Percentiles rank a stretch among this genome's conserved stretches.
Conservation (phyloP, 306 rosid genomes). For the Phaseolus lunatus region DNA sequence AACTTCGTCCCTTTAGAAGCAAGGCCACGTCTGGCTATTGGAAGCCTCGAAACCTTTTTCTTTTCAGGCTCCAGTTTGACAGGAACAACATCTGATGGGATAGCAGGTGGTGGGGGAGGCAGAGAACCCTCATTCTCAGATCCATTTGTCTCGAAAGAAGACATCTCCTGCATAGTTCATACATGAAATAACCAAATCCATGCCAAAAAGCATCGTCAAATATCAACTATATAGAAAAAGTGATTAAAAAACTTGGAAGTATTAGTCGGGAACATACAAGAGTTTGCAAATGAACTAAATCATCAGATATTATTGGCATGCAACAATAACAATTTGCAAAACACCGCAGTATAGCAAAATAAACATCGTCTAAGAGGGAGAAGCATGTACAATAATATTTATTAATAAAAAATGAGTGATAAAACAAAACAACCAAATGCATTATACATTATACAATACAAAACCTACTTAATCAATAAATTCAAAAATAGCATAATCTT, state of each 20-base stretch:
- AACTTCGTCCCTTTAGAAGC: slow-evolving; percentile 72
- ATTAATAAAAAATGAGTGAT: too few species aligned
- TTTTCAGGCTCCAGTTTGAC: slow-evolving; percentile 55
- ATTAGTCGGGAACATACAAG: background rate
- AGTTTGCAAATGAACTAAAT: background rate
- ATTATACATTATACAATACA: too few species aligned
- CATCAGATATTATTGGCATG: background rate
- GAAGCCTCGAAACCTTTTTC: slow-evolving; percentile 66
- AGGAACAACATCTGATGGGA: slow-evolving; percentile 73
- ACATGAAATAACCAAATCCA: background rate
- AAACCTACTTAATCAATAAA: too few species aligned
- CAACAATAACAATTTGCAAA: background rate
- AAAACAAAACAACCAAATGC: too few species aligned
- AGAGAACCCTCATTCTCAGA: slow-evolving; percentile 47
- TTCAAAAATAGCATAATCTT: too few species aligned
- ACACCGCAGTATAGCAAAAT: too few species aligned
- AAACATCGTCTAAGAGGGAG: too few species aligned
- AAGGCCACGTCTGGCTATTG: slow-evolving; percentile 71
- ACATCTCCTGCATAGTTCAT: slow-evolving; percentile 55
- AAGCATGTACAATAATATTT: too few species aligned
- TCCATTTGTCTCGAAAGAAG: slow-evolving; percentile 57
- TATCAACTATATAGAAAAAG: background rate
- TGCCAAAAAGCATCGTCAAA: background rate
- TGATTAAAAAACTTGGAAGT: background rate
- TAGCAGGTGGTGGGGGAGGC: slow-evolving; percentile 89